Evolutionary conservation across 257 asterid species (phyloP).

Genomic region (Solanum chiquidenum): DNA sequence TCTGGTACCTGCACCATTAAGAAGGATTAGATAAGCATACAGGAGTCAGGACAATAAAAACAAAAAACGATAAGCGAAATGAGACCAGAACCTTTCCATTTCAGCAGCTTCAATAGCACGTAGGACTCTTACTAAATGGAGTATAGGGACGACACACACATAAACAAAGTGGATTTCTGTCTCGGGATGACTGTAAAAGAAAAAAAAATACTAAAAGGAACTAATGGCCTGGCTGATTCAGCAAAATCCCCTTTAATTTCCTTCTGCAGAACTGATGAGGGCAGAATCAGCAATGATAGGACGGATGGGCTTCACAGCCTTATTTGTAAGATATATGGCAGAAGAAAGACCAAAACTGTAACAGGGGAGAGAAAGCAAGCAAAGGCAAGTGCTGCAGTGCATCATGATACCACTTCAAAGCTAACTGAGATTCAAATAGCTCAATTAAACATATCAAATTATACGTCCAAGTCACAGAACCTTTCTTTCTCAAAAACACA

Average conservation of each 20-base stretch:
- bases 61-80: background rate
- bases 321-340: slow-evolving; percentile 30
- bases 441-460: slow-evolving; percentile 10
- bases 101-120: slow-evolving; percentile 27
- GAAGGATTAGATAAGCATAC: background rate
- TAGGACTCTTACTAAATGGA: slow-evolving; percentile 19
- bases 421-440: slow-evolving; percentile 3
- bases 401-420: slow-evolving; percentile 28
- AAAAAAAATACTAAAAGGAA: slow-evolving; percentile 13
- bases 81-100: slow-evolving; percentile 72
- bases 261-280: slow-evolving; percentile 17
- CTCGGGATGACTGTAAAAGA: slow-evolving; percentile 18
- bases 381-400: slow-evolving; percentile 25
- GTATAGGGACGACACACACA: slow-evolving; percentile 1
- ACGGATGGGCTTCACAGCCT: slow-evolving; percentile 45
- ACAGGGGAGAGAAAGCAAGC: slow-evolving; percentile 8
- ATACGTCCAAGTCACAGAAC: slow-evolving; percentile 15
- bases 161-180: slow-evolving; percentile 6
- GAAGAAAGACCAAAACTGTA: slow-evolving; percentile 17
- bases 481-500: slow-evolving; percentile 16
- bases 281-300: slow-evolving; percentile 22
- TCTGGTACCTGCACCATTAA: slow-evolving; percentile 51
- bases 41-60: background rate
- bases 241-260: slow-evolving; percentile 45
- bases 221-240: slow-evolving; percentile 43